Evolutionary conservation across 2,329 filamentous ascomycete species (phyloP).

Genomic region (Ploettnerulaceae sp.): DNA sequence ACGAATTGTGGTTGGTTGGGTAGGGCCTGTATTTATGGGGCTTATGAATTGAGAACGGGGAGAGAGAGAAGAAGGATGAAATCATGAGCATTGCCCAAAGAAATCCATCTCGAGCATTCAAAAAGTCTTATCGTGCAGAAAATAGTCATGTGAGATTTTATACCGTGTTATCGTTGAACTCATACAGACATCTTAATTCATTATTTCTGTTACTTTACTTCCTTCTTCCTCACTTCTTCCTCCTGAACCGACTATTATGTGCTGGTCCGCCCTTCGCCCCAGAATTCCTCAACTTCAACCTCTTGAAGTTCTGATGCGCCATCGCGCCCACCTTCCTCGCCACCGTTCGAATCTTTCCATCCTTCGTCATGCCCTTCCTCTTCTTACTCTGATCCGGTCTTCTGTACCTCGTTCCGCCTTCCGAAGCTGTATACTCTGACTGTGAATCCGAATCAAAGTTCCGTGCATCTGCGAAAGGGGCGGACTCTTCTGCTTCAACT

Average conservation of each 20-base stretch:
- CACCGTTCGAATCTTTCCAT: conserved; percentile 45
- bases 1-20: conserved; percentile 2
- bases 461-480: conserved; percentile 24
- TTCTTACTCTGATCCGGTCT: conserved; percentile 31
- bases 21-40: conserved; percentile 9
- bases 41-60: neutral
- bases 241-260: conserved; percentile 53
- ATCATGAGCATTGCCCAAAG: conserved; percentile 7
- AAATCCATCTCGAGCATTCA: neutral
- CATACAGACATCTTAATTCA: neutral
- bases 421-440: conserved; percentile 34
- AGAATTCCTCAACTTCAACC: conserved; percentile 57
- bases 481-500: conserved; percentile 14
- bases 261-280: conserved; percentile 58
- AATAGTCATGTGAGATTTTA: neutral
- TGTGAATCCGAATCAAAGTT: conserved; percentile 32
- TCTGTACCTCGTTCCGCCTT: conserved; percentile 34
- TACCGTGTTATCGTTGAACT: too few species aligned
- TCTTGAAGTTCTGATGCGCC: conserved; percentile 62
- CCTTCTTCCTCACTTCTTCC: conserved; percentile 42
- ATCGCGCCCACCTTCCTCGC: conserved; percentile 58
- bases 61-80: conserved; percentile 5
- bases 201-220: too few species aligned
- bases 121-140: neutral
- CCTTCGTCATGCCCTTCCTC: conserved; percentile 27